These are phyloP conservation scores for Salvia sclarea DNA, from an alignment of 305 asterid genomes.

Conservation along the genomic window DNA sequence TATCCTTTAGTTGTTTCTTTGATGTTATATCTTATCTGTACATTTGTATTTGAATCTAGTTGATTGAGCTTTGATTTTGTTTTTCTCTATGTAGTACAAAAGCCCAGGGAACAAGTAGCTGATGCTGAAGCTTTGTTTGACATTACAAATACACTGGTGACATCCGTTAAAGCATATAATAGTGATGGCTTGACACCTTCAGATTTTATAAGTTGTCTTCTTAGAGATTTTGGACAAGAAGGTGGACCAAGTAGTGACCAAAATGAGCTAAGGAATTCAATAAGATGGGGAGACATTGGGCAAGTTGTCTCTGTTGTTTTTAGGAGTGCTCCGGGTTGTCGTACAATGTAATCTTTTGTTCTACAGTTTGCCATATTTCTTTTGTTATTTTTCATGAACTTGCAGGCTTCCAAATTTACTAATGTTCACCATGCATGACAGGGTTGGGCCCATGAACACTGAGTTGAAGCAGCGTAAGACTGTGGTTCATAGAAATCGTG, in stretches of 20 bases:
- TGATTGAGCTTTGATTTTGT: constrained; percentile 15
- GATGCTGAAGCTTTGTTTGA: constrained; percentile 95
- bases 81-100: constrained; percentile 51
- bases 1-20: background rate
- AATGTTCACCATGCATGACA: constrained; percentile 31
- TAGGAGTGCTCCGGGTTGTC: constrained; percentile 67
- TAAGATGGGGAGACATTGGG: constrained; percentile 77
- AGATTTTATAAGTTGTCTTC: constrained; percentile 70
- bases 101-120: constrained; percentile 90
- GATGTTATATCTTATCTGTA: background rate
- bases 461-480: constrained; percentile 79
- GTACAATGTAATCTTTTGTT: constrained; percentile 62
- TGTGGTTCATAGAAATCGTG: constrained; percentile 57
- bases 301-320: constrained; percentile 60
- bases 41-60: background rate
- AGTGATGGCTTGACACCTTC: constrained; percentile 72
- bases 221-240: constrained; percentile 63
- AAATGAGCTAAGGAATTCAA: constrained; percentile 41
- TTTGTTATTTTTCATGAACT: background rate
- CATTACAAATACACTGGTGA: constrained; percentile 74
- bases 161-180: constrained; percentile 69
- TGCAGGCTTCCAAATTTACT: background rate
- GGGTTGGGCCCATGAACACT: constrained; percentile 94
- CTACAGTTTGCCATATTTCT: background rate
- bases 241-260: constrained; percentile 56